Conservation (phyloP, 192 early-diverging fungal genomes). For the Powellomyces hirtus region DNA sequence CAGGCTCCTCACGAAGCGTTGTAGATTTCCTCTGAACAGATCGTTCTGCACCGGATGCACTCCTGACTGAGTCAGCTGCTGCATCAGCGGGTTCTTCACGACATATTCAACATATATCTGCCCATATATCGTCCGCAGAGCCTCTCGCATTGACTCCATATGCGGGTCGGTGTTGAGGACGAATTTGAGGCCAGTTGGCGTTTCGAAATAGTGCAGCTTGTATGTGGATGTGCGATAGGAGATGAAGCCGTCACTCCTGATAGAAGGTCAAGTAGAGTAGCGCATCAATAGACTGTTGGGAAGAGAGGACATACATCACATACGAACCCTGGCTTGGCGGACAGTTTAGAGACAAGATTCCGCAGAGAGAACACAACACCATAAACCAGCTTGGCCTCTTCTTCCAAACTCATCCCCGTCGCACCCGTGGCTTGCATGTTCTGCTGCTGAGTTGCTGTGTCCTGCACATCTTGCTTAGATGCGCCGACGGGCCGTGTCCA, state of each 20-base stretch:
- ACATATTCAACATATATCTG: conserved; percentile 93
- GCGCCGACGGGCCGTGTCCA: conserved; percentile 56
- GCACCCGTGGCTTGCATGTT: not conserved
- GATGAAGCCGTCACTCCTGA: conserved; percentile 58
- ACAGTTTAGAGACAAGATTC: conserved; percentile 85
- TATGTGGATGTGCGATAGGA: conserved; percentile 80
- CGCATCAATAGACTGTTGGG: no score
- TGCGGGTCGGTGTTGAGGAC: conserved; percentile 80
- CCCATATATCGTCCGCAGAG: conserved; percentile 76
- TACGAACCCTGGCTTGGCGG: conserved; percentile 44
- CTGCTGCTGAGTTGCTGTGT: conserved; percentile 32
- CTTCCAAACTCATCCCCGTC: conserved; percentile 40
- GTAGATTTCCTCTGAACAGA: conserved; percentile 36
- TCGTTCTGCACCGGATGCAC: conserved; percentile 38
- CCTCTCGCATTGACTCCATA: conserved; percentile 60
- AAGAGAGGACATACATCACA: not conserved
- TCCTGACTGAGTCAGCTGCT: not conserved
- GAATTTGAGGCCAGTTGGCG: conserved; percentile 83
- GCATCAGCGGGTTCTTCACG: conserved; percentile 79
- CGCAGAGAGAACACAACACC: conserved; percentile 89
- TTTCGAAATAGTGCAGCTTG: conserved; percentile 89
- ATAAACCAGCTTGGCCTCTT: conserved; percentile 94
- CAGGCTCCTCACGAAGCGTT: conserved; percentile 29
- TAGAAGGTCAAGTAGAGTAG: not conserved
- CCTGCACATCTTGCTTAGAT: conserved; percentile 22